Conservation (phyloP, 345 rosid species). For the Eucalyptus pauciflora region DNA sequence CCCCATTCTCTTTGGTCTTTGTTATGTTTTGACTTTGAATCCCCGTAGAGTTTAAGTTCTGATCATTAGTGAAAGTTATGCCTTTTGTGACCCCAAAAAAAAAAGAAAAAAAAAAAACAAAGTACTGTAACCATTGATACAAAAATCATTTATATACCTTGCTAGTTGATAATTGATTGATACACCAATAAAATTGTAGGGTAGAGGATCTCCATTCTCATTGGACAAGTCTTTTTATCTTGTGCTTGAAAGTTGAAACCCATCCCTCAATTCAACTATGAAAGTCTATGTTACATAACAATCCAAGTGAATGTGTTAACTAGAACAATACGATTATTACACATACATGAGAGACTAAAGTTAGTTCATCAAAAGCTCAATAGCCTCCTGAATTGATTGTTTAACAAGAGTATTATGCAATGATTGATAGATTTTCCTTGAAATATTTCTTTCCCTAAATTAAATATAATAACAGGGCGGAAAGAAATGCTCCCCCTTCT, state of each 20-base stretch:
- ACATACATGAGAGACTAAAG: background rate
- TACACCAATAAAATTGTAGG: no score
- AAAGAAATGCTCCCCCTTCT: background rate
- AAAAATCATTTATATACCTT: no score
- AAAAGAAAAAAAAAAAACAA: accelerated
- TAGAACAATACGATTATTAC: background rate
- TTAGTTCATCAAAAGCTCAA: background rate
- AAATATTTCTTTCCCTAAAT: background rate
- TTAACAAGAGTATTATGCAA: background rate
- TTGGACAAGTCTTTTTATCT: no score
- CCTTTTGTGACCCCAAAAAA: no score
- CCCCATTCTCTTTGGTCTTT: background rate
- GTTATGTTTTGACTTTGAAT: background rate
- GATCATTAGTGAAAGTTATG: no score
- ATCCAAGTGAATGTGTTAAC: no score
- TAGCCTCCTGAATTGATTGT: background rate
- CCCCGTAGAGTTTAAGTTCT: background rate
- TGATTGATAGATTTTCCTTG: background rate
- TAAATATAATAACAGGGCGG: background rate
- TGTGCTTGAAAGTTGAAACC: no score
- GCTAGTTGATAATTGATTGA: no score
- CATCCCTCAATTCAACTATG: no score
- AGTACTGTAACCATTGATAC: no score
- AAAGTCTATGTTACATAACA: accelerated
- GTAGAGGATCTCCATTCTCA: no score